Evolutionary conservation across 441 rosid species (phyloP).

Genomic region (Melastoma candidum): DNA sequence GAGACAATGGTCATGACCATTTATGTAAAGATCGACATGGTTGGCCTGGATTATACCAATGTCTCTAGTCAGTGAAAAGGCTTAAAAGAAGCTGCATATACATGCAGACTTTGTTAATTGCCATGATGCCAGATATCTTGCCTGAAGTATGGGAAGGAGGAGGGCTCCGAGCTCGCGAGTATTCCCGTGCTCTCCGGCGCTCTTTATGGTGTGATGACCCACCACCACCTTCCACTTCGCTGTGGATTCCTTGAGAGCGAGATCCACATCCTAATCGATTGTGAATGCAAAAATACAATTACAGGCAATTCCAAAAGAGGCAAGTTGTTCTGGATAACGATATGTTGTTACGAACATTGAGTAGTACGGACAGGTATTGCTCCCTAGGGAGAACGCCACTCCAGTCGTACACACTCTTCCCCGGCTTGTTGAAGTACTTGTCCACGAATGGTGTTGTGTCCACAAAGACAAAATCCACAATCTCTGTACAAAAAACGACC

Average conservation of each 20-base stretch:
- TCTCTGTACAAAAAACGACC: slow-evolving; percentile 1
- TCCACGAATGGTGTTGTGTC: slow-evolving; percentile 16
- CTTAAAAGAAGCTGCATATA: too few species aligned
- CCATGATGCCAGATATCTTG: neutral
- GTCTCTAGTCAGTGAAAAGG: too few species aligned
- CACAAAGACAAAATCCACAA: slow-evolving; percentile 13
- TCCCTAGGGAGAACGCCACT: slow-evolving; percentile 10
- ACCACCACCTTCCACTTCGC: slow-evolving; percentile 34
- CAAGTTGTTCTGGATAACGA: too few species aligned
- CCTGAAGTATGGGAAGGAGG: slow-evolving; percentile 29
- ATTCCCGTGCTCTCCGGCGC: slow-evolving; percentile 31
- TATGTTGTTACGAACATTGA: slow-evolving; percentile 4
- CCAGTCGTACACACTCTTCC: slow-evolving; percentile 11
- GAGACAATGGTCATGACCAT: too few species aligned
- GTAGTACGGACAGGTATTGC: slow-evolving; percentile 7
- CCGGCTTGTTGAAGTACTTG: slow-evolving; percentile 10
- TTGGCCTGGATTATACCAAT: too few species aligned
- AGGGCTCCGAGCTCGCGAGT: slow-evolving; percentile 18
- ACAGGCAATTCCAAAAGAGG: too few species aligned
- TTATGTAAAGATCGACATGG: too few species aligned
- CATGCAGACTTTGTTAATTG: too few species aligned
- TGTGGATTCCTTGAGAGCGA: slow-evolving; percentile 15
- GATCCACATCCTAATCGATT: slow-evolving; percentile 20
- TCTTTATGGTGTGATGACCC: slow-evolving; percentile 32
- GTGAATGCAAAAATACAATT: too few species aligned